These are phyloP conservation scores for Gliomastix tumulicola DNA, from an alignment of 2,329 filamentous ascomycete genomes.

Conservation along the genomic window DNA sequence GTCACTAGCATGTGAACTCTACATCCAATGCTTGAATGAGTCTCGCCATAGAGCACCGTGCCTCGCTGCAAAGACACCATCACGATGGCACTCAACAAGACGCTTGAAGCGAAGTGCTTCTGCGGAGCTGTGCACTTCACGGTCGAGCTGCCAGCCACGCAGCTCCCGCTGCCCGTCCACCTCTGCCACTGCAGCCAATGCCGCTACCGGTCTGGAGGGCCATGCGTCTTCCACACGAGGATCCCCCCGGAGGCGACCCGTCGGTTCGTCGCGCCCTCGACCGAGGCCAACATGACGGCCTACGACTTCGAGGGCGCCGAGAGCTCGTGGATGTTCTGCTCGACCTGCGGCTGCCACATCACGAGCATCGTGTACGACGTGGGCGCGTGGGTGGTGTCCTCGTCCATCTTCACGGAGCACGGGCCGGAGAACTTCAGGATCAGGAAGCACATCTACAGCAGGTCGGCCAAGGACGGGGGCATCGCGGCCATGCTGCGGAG, in stretches of 20 bases:
- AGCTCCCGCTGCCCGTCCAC: conserved; percentile 31
- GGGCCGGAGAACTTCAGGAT: conserved; percentile 25
- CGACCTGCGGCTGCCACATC: conserved; percentile 37
- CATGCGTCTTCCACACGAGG: conserved; percentile 31
- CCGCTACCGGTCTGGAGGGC: conserved; percentile 31
- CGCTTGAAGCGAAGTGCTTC: conserved; percentile 32
- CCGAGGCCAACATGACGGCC: conserved; percentile 22
- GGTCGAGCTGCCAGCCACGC: conserved; percentile 26
- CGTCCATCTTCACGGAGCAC: conserved; percentile 30
- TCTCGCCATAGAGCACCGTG: too few relatives aligned
- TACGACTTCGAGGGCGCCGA: conserved; percentile 21
- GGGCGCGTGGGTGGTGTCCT: conserved; percentile 27
- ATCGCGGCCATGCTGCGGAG: conserved; percentile 25
- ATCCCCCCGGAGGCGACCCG: conserved; percentile 25
- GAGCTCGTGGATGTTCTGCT: conserved; percentile 34
- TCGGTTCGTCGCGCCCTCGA: conserved; percentile 31
- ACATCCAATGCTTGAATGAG: too few relatives aligned
- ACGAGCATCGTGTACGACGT: conserved; percentile 21
- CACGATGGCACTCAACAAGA: too few relatives aligned
- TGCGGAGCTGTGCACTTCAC: conserved; percentile 35
- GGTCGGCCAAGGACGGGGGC: conserved; percentile 26
- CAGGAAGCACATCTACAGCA: conserved; percentile 24
- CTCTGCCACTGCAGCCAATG: conserved; percentile 40
- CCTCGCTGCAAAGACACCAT: too few relatives aligned
- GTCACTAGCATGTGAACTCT: too few relatives aligned